Percentiles rank a stretch among this genome's conserved stretches.
These are phyloP conservation scores for Diplocarpon mali DNA, from an alignment of 2,329 filamentous ascomycete genomes.

Conservation along the genomic window DNA sequence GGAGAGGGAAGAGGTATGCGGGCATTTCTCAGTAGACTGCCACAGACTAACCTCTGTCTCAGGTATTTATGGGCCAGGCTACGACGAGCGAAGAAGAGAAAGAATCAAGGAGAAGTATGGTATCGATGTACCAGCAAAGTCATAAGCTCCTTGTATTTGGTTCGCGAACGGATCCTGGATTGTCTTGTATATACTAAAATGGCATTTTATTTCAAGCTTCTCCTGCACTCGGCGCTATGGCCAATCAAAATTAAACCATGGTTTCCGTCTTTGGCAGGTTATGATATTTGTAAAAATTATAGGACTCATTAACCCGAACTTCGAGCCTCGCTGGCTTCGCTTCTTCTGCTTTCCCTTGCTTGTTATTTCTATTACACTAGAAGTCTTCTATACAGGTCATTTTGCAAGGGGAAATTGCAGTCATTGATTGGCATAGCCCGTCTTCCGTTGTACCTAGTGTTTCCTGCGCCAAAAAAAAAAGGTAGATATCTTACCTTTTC, in stretches of 20 bases:
- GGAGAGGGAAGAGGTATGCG: slow-evolving; percentile 60
- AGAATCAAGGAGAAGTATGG: slow-evolving; percentile 60
- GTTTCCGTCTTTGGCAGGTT: too few relatives aligned
- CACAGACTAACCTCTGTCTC: slow-evolving; percentile 6
- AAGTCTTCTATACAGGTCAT: too few relatives aligned
- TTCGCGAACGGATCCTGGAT: slow-evolving; percentile 2
- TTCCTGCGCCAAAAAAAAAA: too few relatives aligned
- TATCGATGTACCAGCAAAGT: slow-evolving; percentile 43
- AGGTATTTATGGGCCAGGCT: slow-evolving; percentile 59
- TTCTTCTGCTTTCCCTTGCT: too few relatives aligned
- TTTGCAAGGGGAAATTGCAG: too few relatives aligned
- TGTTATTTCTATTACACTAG: too few relatives aligned
- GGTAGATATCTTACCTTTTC: too few relatives aligned
- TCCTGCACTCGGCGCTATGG: background rate
- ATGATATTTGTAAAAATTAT: background rate
- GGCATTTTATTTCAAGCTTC: background rate
- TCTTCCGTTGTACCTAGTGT: too few relatives aligned
- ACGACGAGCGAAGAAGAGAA: slow-evolving; percentile 55
- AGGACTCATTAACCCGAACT: too few relatives aligned
- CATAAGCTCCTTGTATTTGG: slow-evolving; percentile 15
- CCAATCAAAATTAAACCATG: too few relatives aligned
- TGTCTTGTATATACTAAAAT: slow-evolving; percentile 18
- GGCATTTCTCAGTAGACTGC: background rate
- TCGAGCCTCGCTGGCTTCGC: too few relatives aligned
- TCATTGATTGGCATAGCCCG: too few relatives aligned